Conservation (phyloP, 2,329 filamentous ascomycete species). For the Emmonsia crescens region DNA sequence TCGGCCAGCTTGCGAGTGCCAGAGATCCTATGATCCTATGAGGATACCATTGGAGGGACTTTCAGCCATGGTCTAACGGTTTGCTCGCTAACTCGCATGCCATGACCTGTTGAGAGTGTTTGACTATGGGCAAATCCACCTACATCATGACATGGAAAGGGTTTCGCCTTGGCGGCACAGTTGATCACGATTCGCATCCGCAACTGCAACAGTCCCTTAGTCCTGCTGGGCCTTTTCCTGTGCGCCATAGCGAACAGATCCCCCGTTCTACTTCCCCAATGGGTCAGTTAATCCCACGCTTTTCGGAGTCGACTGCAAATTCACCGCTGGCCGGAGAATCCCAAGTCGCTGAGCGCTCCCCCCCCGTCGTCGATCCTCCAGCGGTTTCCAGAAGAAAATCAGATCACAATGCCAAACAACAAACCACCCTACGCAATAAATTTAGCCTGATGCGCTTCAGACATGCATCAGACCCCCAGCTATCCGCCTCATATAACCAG, state of each 20-base stretch:
- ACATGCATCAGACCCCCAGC: conserved; percentile 85
- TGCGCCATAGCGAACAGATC: conserved; percentile 9
- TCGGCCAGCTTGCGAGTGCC: neutral
- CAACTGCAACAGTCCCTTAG: neutral
- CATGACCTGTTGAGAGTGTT: conserved; percentile 5
- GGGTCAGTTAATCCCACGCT: conserved; percentile 4
- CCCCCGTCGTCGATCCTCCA: neutral
- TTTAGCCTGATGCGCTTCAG: conserved; percentile 70
- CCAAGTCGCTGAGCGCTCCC: neutral
- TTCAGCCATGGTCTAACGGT: neutral
- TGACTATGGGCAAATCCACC: conserved; percentile 1
- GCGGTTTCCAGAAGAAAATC: neutral
- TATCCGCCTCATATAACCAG: conserved; percentile 63
- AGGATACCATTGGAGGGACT: neutral
- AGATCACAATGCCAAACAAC: conserved; percentile 5
- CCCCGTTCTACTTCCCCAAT: conserved; percentile 7
- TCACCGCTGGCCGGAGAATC: conserved; percentile 3
- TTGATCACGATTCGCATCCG: conserved; percentile 3
- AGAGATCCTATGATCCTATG: conserved; percentile 2
- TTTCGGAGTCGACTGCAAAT: conserved; percentile 7
- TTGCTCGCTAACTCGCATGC: conserved; percentile 1
- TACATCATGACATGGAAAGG: conserved; percentile 13
- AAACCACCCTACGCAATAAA: conserved; percentile 28
- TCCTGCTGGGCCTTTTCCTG: conserved; percentile 2
- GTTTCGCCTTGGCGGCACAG: conserved; percentile 6